Percentiles rank a stretch among this genome's conserved stretches.
Evolutionary conservation across 2,329 filamentous ascomycete genomes (phyloP).

Genomic region (Fusarium xylarioides): DNA sequence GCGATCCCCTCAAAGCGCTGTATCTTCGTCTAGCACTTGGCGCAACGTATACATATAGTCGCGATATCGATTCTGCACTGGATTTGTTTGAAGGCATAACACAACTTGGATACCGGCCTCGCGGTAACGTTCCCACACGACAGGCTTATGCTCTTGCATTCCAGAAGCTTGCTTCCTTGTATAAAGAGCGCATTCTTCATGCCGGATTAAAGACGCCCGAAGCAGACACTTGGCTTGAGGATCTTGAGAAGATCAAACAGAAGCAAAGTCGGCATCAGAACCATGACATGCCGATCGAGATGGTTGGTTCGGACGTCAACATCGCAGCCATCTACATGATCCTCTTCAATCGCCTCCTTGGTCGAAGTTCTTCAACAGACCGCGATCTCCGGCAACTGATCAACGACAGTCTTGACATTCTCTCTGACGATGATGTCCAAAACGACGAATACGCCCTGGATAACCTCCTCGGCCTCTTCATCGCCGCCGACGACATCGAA

Average conservation of each 20-base stretch:
- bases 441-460: slow-evolving; percentile 55
- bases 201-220: slow-evolving; percentile 41
- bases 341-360: slow-evolving; percentile 49
- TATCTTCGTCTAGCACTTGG: slow-evolving; percentile 52
- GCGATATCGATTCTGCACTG: slow-evolving; percentile 48
- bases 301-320: slow-evolving; percentile 54
- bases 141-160: slow-evolving; percentile 53
- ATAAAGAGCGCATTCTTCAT: slow-evolving; percentile 48
- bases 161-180: slow-evolving; percentile 51
- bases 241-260: slow-evolving; percentile 48
- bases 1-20: slow-evolving; percentile 49
- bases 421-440: slow-evolving; percentile 52
- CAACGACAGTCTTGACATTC: slow-evolving; percentile 49
- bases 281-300: slow-evolving; percentile 51
- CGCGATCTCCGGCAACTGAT: slow-evolving; percentile 47
- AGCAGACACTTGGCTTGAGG: slow-evolving; percentile 46
- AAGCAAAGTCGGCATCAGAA: slow-evolving; percentile 52
- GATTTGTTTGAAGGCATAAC: slow-evolving; percentile 50
- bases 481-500: slow-evolving; percentile 49
- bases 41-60: slow-evolving; percentile 47
- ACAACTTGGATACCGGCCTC: slow-evolving; percentile 49
- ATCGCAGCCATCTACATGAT: slow-evolving; percentile 53
- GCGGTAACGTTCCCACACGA: slow-evolving; percentile 52
- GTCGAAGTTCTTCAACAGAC: slow-evolving; percentile 41
- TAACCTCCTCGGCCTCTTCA: slow-evolving; percentile 52